These are phyloP conservation scores for Mariannaea sp. DNA, from an alignment of 2,329 filamentous ascomycete species.

Conservation along the genomic window DNA sequence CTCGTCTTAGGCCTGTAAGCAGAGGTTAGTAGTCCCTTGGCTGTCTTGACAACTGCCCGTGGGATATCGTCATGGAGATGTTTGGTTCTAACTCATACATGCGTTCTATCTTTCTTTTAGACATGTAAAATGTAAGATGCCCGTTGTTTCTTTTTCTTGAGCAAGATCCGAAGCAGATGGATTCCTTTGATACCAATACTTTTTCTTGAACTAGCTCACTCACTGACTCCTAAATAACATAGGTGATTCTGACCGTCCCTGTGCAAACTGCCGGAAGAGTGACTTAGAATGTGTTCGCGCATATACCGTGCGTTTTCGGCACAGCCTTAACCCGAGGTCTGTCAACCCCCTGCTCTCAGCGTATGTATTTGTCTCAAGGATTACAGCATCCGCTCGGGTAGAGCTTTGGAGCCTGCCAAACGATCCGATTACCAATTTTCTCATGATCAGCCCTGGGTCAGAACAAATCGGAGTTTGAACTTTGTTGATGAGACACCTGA, in stretches of 20 bases:
- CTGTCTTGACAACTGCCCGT: neutral
- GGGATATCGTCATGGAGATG: neutral
- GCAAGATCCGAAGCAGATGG: neutral
- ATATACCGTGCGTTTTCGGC: conserved; percentile 37
- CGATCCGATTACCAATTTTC: conserved; percentile 31
- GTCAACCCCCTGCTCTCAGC: neutral
- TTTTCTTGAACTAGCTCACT: neutral
- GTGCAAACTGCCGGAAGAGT: conserved; percentile 37
- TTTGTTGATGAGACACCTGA: conserved; percentile 40
- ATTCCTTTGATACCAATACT: neutral
- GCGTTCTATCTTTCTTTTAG: conserved; percentile 12
- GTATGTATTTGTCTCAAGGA: conserved; percentile 8
- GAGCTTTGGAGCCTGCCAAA: conserved; percentile 22
- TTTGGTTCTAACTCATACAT: conserved; percentile 14
- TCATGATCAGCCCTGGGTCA: conserved; percentile 38
- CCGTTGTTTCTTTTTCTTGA: neutral
- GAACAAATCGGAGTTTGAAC: conserved; percentile 33
- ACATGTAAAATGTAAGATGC: conserved; percentile 31
- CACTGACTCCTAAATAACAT: conserved; percentile 8
- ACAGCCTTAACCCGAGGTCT: conserved; percentile 37
- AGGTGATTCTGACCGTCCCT: conserved; percentile 32
- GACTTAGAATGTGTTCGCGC: conserved; percentile 37
- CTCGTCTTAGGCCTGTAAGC: conserved; percentile 27
- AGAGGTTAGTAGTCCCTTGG: conserved; percentile 27
- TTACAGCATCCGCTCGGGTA: conserved; percentile 29